Percentiles rank a stretch among this genome's conserved stretches.
These are phyloP conservation scores for Chrysoporthe puriensis DNA, from an alignment of 2,329 filamentous ascomycete genomes.

Conservation along the genomic window DNA sequence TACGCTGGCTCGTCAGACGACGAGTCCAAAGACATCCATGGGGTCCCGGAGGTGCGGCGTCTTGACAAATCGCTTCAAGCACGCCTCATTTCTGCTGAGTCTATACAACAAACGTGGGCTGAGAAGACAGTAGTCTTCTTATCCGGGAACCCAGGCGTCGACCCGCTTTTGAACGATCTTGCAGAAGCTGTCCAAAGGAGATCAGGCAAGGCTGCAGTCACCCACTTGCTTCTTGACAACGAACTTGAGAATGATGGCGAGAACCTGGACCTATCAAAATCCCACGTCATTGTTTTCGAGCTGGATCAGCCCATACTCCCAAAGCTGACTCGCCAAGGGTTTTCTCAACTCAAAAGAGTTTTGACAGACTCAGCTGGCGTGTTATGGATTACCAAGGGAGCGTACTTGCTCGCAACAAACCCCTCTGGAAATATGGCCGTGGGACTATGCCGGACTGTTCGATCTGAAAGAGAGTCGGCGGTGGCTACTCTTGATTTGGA, in stretches of 20 bases:
- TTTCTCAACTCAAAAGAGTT: slow-evolving; percentile 32
- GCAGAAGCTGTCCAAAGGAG: background rate
- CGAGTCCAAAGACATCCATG: slow-evolving; percentile 8
- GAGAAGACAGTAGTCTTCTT: slow-evolving; percentile 9
- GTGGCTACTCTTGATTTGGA: slow-evolving; percentile 34
- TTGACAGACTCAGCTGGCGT: slow-evolving; percentile 35
- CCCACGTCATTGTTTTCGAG: slow-evolving; percentile 35
- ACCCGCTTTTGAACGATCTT: background rate
- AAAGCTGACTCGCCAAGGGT: slow-evolving; percentile 22
- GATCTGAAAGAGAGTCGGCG: slow-evolving; percentile 32
- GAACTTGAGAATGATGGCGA: background rate
- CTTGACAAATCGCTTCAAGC: background rate
- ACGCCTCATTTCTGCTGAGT: background rate
- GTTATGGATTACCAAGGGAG: slow-evolving; percentile 43
- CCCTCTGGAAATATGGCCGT: slow-evolving; percentile 34
- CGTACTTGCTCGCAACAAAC: slow-evolving; percentile 37
- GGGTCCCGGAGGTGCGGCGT: background rate
- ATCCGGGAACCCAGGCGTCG: background rate
- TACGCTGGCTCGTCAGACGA: slow-evolving; percentile 12
- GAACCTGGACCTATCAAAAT: slow-evolving; percentile 19
- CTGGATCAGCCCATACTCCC: slow-evolving; percentile 31
- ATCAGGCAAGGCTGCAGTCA: slow-evolving; percentile 9
- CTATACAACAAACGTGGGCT: background rate
- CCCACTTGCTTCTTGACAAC: slow-evolving; percentile 29
- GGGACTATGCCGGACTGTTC: slow-evolving; percentile 35